Evolutionary conservation across 106 monocot genomes (phyloP).

Genomic region (Acorus gramineus): DNA sequence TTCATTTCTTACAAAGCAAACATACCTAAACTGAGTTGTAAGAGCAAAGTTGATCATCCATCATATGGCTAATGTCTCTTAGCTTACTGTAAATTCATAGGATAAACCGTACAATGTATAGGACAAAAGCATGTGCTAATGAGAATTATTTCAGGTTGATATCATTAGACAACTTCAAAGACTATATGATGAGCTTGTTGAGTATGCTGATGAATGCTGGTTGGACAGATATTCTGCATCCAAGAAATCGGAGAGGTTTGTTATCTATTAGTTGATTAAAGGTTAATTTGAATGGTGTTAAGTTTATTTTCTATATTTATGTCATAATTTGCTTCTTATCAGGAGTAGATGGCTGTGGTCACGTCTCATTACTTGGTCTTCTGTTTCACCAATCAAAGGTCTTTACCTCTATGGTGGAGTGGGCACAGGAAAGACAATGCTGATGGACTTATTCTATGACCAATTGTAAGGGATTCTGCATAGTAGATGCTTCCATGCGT

Average conservation of each 20-base stretch:
- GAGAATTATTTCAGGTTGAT: constrained; percentile 30
- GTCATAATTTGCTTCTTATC: neutral
- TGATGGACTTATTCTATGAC: constrained; percentile 96
- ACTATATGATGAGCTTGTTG: constrained; percentile 67
- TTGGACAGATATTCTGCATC: constrained; percentile 80
- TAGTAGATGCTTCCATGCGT: too few relatives aligned
- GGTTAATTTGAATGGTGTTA: too few relatives aligned
- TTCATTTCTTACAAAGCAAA: too few relatives aligned
- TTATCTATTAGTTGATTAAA: too few relatives aligned
- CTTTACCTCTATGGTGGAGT: constrained; percentile 97
- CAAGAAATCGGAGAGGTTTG: constrained; percentile 52
- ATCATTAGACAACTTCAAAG: constrained; percentile 53
- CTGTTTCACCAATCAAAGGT: constrained; percentile 70
- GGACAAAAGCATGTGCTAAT: too few relatives aligned
- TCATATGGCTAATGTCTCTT: too few relatives aligned
- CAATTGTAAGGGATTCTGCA: constrained; percentile 52
- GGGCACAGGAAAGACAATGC: constrained; percentile 98
- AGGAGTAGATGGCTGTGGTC: constrained; percentile 96
- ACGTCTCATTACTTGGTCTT: constrained; percentile 60
- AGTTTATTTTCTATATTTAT: too few relatives aligned
- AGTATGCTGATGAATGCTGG: constrained; percentile 52
- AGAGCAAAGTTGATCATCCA: too few relatives aligned
- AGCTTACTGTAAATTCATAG: too few relatives aligned
- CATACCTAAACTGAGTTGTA: too few relatives aligned
- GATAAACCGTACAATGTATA: neutral